Evolutionary conservation across 495 filamentous ascomycete species (phyloP), one percentile per base, ranked within the genome.

Genomic region (Hyaloscypha variabilis): DNA sequence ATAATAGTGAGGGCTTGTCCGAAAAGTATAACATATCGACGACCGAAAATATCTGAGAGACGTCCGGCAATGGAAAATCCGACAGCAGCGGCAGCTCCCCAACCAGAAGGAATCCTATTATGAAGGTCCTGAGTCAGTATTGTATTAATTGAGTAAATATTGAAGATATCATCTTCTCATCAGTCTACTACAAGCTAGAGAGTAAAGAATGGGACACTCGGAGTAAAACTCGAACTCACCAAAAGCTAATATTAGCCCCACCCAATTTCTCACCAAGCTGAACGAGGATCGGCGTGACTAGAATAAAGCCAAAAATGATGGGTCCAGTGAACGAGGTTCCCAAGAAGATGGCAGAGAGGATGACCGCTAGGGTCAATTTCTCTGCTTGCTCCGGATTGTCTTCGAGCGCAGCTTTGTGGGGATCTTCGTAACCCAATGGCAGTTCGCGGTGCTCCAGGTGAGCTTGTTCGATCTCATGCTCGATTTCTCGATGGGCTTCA

Each of bases 31-130:
- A 72, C 57, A 56, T 64, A 72, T 19, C 74, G 62, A 8, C 75
- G 71, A 24, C 75, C 74, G 58, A 76, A 77, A 36, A 77, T 76
- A 56, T 76, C 75, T 25, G 57, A 63, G 13, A 77, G 23, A 6
- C 71, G 42, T n/a, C 75, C 75, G 28, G 74, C 71, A 36, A 75
- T 65, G 23, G 72, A 63, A 63, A 75, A 68, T 28, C 53, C 52
- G 21, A 76, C 69, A 24, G 75, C 65, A 11, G 67, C 63, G 13
- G 65, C 52, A 23, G 71, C 54, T 3, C 60, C 68, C 62, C 72
- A 76, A 28, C 66, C 64, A 29, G 70, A 67, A 29, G 74, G 63
- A 26, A 77, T 67, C 31, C 31, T 34, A 34, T 13, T 8, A 34
- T 34, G 31, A 34, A 13, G 13, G 8, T 34, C 31, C 13, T 13